Conservation (phyloP, 805 yeast genomes). For the Hanseniaspora thailandica region DNA sequence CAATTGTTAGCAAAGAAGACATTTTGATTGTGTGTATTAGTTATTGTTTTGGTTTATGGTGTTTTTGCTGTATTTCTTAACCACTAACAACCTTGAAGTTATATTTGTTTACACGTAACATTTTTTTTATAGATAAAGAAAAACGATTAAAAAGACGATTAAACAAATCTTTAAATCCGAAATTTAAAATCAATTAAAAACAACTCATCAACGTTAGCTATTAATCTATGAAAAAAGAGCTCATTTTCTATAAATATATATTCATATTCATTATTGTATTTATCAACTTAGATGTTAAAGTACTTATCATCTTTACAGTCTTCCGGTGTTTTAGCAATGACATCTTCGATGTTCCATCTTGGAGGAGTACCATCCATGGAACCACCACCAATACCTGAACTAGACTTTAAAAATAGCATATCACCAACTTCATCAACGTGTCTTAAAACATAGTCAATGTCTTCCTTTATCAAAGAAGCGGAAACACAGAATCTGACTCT, state of each 20-base stretch:
- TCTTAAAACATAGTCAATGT: constrained; percentile 66
- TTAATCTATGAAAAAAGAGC: too few relatives aligned
- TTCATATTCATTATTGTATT: not conserved
- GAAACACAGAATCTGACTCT: constrained; percentile 90
- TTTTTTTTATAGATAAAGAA: too few relatives aligned
- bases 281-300: constrained; percentile 23
- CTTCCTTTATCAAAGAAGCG: constrained; percentile 84
- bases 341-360: constrained; percentile 71
- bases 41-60: not conserved
- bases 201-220: too few relatives aligned
- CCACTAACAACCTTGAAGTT: not conserved
- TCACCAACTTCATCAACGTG: constrained; percentile 73
- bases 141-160: too few relatives aligned
- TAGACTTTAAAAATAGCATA: constrained; percentile 56
- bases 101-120: too few relatives aligned
- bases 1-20: constrained; percentile 49
- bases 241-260: not conserved
- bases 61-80: not conserved
- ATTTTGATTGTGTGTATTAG: constrained; percentile 12
- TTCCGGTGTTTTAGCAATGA: constrained; percentile 55
- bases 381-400: constrained; percentile 65
- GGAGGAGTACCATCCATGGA: constrained; percentile 51
- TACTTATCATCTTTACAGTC: constrained; percentile 40
- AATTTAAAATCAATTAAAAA: too few relatives aligned
- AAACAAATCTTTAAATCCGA: too few relatives aligned